Evolutionary conservation across 768 basidiomycete genomes (phyloP).

Genomic region (Hortiboletus flavorubellus): DNA sequence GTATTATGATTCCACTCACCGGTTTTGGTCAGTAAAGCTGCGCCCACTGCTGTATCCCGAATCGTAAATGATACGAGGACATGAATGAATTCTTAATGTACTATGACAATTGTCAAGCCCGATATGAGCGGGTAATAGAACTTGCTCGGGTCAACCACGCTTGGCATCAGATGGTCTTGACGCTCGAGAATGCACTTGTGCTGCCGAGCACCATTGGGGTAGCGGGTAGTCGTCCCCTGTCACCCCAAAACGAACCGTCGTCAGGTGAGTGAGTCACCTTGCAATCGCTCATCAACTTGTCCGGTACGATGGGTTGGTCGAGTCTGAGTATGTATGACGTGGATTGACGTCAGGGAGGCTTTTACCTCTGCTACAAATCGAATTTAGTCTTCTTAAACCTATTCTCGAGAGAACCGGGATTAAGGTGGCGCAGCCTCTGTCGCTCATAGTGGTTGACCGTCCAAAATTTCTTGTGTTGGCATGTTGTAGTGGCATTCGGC

Average conservation of each 20-base stretch:
- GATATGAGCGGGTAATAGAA: slow-evolving; percentile 1
- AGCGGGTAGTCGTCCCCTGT: background rate
- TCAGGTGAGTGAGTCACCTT: background rate
- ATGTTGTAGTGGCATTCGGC: background rate
- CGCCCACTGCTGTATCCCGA: background rate
- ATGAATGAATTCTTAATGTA: background rate
- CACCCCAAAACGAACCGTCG: background rate
- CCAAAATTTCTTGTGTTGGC: background rate
- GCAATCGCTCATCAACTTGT: background rate
- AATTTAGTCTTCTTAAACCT: background rate
- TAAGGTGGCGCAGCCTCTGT: background rate
- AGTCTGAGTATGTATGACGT: background rate
- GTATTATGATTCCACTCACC: too few relatives aligned
- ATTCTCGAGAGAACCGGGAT: background rate
- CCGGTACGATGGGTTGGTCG: background rate
- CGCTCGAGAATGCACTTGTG: background rate
- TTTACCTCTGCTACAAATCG: too few relatives aligned
- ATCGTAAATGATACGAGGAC: background rate
- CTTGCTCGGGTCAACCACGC: background rate
- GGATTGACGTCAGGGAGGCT: background rate
- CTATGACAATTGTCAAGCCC: background rate
- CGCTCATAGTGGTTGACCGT: background rate
- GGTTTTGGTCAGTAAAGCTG: too few relatives aligned
- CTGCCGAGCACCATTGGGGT: background rate
- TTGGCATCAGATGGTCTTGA: background rate